A percentile compares a stretch with the other conserved stretches of the same genome.
Conservation (phyloP, 257 asterid species). For the Capsicum rhomboideum region DNA sequence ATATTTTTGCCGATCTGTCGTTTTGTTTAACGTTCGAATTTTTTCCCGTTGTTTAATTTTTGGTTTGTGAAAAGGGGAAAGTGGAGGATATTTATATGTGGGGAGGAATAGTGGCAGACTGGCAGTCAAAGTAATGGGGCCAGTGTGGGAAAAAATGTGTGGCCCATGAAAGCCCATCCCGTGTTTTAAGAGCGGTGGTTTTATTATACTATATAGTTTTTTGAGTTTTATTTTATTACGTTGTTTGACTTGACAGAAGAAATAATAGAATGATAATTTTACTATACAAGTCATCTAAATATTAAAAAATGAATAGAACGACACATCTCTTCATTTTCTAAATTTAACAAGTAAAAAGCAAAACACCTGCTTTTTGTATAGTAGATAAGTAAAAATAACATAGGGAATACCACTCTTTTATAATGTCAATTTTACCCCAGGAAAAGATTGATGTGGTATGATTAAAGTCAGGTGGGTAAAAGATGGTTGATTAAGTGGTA, state of each 20-base stretch:
- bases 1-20: slow-evolving; percentile 1
- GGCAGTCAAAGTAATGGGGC: neutral
- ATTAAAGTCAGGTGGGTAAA: neutral
- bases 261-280: no score
- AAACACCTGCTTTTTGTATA: no score
- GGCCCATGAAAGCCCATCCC: slow-evolving; percentile 15
- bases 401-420: neutral
- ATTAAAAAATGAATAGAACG: no score
- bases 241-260: no score
- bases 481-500: neutral
- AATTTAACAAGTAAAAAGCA: no score
- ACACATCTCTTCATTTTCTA: no score
- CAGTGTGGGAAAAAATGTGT: slow-evolving; percentile 4
- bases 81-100: neutral
- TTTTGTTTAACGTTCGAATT: slow-evolving; percentile 16
- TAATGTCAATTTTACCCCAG: neutral
- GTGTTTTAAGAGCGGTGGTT: slow-evolving; percentile 16
- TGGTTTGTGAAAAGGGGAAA: neutral
- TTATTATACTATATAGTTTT: neutral
- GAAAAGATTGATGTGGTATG: neutral
- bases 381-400: no score
- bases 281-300: no score
- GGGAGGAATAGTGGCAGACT: neutral
- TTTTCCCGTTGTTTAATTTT: neutral
- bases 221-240: neutral